Evolutionary conservation across 2,329 filamentous ascomycete species (phyloP), one percentile per base, ranked within the genome.

Genomic region (Emmonsiellopsis sp.): DNA sequence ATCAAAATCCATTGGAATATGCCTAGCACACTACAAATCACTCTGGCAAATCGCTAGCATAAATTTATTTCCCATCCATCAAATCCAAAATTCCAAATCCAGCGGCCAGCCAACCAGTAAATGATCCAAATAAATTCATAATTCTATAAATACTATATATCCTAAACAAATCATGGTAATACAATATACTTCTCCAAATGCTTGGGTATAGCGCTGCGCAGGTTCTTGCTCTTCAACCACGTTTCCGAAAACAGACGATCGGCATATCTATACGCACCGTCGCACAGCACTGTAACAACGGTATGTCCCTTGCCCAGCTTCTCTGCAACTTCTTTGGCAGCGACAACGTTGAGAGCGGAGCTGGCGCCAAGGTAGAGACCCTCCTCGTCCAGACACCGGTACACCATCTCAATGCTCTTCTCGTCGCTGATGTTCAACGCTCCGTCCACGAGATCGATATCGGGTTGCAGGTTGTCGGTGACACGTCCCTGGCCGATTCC

Each of bases 331-430:
- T 97, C 89, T 74, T 92, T 89, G 13, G 93, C 93, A 1, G 93
- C 93, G 6, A 92, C 93, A 11, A 98, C 93, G 67, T 98, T 98
- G 64, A 98, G 76, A 55, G 89, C 87, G 26, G 89, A 95, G 73
- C 89, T 95, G 38, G 93, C 93, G 58, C 93, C 93, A 1, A 98
- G 79, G 70, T 98, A 98, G 50, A 98, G 74, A 1, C 93, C 93
- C 69, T 98, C 93, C 73, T 97, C 90, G 65, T 97, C 91, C 58
- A 98, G 76, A 67, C 92, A 95, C 59, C 92, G 79, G 75, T 97
- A 98, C 44, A 98, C 89, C 93, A 96, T 97, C 72, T 88, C 89
- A 62, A 98, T 92, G 64, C 85, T 94, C 81, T 95, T 91, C 75
- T 93, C 90, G 67, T 98, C 93, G 57, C 83, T 80, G 61, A 98